These are phyloP conservation scores for Venturia pyrina DNA, from an alignment of 2,329 filamentous ascomycete species.

Conservation along the genomic window DNA sequence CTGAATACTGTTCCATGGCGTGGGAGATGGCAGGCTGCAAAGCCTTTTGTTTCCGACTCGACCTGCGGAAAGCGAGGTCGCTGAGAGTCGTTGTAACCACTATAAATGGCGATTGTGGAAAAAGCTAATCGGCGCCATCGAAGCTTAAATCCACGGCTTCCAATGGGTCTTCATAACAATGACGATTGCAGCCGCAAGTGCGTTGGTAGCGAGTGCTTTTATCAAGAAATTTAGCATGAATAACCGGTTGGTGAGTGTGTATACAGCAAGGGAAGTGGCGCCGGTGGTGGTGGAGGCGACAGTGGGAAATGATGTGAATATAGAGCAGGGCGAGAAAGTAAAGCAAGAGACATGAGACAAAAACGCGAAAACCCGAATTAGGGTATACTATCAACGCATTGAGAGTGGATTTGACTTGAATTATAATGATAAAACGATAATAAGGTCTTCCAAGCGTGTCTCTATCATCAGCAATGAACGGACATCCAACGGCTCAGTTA, in stretches of 20 bases:
- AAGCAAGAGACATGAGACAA: no score
- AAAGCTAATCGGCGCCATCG: constrained; percentile 16
- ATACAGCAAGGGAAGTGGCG: neutral
- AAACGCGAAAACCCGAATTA: no score
- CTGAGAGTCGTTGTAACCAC: constrained; percentile 19
- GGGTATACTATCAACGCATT: no score
- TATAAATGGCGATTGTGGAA: constrained; percentile 21
- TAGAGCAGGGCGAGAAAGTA: no score
- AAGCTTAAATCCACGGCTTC: constrained; percentile 22
- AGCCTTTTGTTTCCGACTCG: constrained; percentile 7
- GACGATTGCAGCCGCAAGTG: constrained; percentile 16
- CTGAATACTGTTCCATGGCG: constrained; percentile 12
- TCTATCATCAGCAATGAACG: no score
- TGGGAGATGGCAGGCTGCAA: constrained; percentile 16
- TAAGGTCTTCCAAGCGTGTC: no score
- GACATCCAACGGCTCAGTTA: no score
- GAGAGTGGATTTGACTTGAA: no score
- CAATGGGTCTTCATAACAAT: constrained; percentile 20
- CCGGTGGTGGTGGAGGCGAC: neutral
- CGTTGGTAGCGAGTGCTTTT: constrained; percentile 18
- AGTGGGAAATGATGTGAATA: no score
- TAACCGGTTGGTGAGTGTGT: constrained; percentile 7
- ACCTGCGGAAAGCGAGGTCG: constrained; percentile 16
- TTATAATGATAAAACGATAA: no score
- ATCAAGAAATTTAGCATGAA: constrained; percentile 24